Conservation (phyloP, 345 rosid genomes). For the Lagerstroemia speciosa region DNA sequence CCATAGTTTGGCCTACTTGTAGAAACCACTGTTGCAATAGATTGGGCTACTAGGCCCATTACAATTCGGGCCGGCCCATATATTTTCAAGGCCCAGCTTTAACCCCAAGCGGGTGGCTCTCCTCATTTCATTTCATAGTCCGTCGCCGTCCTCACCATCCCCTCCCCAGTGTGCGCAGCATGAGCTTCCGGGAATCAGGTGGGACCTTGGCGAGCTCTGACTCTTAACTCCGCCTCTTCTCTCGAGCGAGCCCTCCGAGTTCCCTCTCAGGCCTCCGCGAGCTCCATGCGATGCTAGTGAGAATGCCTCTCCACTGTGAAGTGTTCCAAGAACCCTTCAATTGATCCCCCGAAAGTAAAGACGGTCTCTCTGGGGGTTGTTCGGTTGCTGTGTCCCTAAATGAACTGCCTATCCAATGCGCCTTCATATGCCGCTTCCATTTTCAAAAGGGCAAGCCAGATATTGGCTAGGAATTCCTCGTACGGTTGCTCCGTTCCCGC, state of each 20-base stretch:
- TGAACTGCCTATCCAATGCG: slow-evolving; percentile 48
- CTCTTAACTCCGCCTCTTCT: neutral
- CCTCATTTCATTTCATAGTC: neutral
- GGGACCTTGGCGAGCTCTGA: neutral
- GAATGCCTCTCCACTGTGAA: neutral
- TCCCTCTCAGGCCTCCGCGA: neutral
- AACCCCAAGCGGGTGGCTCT: neutral
- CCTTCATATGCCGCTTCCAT: slow-evolving; percentile 41
- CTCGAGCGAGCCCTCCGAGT: neutral
- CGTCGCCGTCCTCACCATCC: neutral
- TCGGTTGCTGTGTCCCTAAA: slow-evolving; percentile 12
- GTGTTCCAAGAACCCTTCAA: neutral
- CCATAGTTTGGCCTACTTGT: too few relatives aligned
- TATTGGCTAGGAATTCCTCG: slow-evolving; percentile 19
- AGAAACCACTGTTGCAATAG: neutral
- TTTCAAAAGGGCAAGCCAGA: slow-evolving; percentile 27
- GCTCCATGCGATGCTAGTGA: neutral
- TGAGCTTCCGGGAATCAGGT: neutral
- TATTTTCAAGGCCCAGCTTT: neutral
- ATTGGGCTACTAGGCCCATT: neutral
- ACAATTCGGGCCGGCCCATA: neutral
- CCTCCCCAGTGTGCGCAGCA: neutral
- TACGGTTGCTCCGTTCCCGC: slow-evolving; percentile 18
- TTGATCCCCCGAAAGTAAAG: neutral
- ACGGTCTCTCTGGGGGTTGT: neutral